Conservation (phyloP, 208 protist species). For the Wallacemonas sp. region DNA sequence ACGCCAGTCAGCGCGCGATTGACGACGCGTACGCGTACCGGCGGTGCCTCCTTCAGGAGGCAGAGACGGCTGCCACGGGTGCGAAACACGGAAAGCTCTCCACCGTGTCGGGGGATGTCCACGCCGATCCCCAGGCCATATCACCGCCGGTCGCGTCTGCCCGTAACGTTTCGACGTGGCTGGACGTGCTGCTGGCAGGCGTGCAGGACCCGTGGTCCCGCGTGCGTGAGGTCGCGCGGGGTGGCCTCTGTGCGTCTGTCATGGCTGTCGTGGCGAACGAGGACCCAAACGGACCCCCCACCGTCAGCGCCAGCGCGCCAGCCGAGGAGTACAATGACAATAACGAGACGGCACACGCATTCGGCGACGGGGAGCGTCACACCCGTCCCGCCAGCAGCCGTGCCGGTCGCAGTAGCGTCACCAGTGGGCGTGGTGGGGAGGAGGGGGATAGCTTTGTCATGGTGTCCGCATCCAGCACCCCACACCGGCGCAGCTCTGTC, state of each 20-base stretch:
- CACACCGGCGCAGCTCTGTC: slow-evolving; percentile 5
- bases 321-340: slow-evolving; percentile 1
- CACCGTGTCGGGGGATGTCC: too few species aligned
- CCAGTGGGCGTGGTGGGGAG: too few species aligned
- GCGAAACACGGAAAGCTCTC: too few species aligned
- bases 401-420: too few species aligned
- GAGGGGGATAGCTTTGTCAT: slow-evolving; percentile 6
- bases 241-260: slow-evolving; percentile 21
- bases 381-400: too few species aligned
- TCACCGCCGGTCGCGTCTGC: background rate
- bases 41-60: background rate
- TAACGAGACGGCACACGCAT: background rate
- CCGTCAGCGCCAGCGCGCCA: background rate
- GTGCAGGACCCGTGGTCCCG: slow-evolving; percentile 75
- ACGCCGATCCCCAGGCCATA: background rate
- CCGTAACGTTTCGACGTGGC: slow-evolving; percentile 18
- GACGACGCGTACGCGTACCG: background rate
- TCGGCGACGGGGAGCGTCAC: background rate
- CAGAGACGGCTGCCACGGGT: too few species aligned
- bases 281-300: slow-evolving; percentile 20
- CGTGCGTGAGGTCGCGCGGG: slow-evolving; percentile 34
- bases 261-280: slow-evolving; percentile 26
- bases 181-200: slow-evolving; percentile 52
- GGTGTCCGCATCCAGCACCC: slow-evolving; percentile 10
- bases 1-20: background rate